phyloP scores from a whole-genome alignment of 768 basidiomycete species.

The Boletellus emodensis region DNA sequence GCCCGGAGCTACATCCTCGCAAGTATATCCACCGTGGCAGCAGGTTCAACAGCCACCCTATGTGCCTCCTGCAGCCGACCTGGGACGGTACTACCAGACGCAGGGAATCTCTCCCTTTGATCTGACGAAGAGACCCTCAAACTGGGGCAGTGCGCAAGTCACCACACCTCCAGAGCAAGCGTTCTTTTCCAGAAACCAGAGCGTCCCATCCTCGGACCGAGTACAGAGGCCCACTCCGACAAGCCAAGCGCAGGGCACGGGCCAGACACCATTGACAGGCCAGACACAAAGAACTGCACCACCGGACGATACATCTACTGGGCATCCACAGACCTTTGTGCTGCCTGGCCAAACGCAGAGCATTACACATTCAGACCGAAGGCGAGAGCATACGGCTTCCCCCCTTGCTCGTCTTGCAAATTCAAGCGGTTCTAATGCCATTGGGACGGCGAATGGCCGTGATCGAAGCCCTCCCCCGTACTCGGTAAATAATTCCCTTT shows the following conservation, averaged over 20 bases:
- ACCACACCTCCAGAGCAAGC: neutral
- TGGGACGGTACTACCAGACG: constrained; percentile 5
- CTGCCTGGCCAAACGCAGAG: neutral
- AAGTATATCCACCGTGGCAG: constrained; percentile 9
- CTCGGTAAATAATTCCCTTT: constrained; percentile 14
- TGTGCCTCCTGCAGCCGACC: neutral
- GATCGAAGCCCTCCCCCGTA: constrained; percentile 22
- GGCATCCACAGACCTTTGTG: neutral
- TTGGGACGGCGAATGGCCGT: neutral
- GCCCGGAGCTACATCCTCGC: neutral
- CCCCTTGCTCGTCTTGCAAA: constrained; percentile 4
- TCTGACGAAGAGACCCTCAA: constrained; percentile 1
- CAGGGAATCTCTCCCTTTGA: neutral
- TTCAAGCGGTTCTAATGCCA: neutral
- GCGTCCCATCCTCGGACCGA: neutral
- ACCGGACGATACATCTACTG: neutral
- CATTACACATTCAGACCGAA: neutral
- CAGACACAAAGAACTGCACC: neutral
- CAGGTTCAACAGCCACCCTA: constrained; percentile 1
- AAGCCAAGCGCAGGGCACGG: neutral
- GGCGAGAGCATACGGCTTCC: neutral
- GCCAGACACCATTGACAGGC: neutral
- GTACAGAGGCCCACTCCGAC: neutral
- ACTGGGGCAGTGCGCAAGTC: neutral
- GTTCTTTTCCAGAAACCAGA: neutral